These are phyloP conservation scores for Creolimax fragrantissima DNA, from an alignment of 78 protist species.

Conservation along the genomic window DNA sequence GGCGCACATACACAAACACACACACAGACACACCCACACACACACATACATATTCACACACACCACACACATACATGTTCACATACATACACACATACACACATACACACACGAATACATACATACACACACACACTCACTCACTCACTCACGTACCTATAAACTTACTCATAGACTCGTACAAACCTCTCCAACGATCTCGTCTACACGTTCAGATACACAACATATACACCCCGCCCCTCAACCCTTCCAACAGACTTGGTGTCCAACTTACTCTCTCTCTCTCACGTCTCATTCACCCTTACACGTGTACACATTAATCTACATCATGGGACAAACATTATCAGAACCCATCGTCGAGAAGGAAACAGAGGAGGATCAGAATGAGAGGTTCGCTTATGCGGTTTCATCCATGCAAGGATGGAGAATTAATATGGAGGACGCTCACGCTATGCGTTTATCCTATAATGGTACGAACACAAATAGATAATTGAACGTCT, in stretches of 20 bases:
- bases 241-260: neutral
- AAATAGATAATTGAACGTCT: no score
- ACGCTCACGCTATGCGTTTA: conserved; percentile 1
- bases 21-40: no score
- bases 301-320: neutral
- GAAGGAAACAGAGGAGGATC: neutral
- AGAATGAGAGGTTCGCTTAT: neutral
- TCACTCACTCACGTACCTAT: neutral
- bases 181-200: neutral
- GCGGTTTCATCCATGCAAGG: conserved; percentile 30
- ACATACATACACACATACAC: no score
- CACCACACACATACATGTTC: no score
- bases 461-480: no score
- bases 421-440: conserved; percentile 30
- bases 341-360: conserved; percentile 27
- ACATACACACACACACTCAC: neutral
- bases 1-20: no score
- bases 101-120: neutral
- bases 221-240: neutral
- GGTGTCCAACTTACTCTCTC: neutral
- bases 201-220: neutral
- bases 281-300: neutral
- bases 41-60: no score
- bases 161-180: neutral
- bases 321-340: neutral